Evolutionary conservation across 2,329 filamentous ascomycete species (phyloP), one percentile per base, ranked within the genome.

Genomic region (Orbilia ellipsospora): DNA sequence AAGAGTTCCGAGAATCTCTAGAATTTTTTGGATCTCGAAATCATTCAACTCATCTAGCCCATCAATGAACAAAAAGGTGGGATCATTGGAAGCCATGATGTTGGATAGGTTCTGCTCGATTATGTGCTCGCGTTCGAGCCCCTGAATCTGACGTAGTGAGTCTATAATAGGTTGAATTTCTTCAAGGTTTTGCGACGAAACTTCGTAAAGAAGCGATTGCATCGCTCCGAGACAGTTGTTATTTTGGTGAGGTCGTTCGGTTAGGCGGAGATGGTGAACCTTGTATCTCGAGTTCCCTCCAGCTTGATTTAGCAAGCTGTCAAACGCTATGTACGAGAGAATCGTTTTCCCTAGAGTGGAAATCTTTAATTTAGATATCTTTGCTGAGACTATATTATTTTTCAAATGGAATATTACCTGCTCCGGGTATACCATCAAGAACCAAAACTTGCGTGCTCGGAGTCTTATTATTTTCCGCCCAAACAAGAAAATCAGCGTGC

Each of bases 31-130:
- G 15, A 68, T 61, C 16, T 68, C 55, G 5, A 16, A 20, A 31
- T 68, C 64, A 2, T 50, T 16, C 2, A 68, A 18, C 31, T 68
- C 64, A 23, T 68, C 64, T 15, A 68, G 12, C 4, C 64, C 64
- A n/a, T 68, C 64, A 8, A 68, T 12, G 13, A 68, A 54, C 16
- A 68, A 26, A 23, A 68, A 68, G 2, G 28, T 23, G 1, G 31
- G 45, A 4, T 55, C 2, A 16, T 61, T 20, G 5, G 13, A 52
- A 61, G 16, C 60, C 26, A 8, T 52, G 26, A 16, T 60, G 26
- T n/a, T 42, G 16, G 26, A 52, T 4, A 6, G 45, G 13, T 8
- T 50, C 8, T n/a, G 40, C 40, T 51, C 59, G 52, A 20, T 59
- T 3, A n/a, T 51, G 15, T 28, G 51, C 40, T 3, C 10, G 55